These are phyloP conservation scores for Jackrogersella multiformis DNA, from an alignment of 495 filamentous ascomycete genomes.

Conservation along the genomic window DNA sequence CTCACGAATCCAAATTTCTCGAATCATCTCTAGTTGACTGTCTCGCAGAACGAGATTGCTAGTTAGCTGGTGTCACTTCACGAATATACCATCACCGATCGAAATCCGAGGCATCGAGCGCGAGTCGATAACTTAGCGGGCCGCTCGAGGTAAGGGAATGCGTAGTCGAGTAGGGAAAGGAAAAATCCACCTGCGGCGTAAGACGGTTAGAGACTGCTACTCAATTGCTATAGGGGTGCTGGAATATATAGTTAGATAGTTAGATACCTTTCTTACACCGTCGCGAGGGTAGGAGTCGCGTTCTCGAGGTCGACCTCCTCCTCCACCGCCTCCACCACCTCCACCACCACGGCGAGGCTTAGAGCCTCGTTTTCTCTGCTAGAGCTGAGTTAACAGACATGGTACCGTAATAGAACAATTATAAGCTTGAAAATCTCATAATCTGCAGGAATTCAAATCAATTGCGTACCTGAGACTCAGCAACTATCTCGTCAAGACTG, in stretches of 20 bases:
- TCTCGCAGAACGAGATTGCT: slow-evolving; percentile 60
- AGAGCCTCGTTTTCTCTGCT: slow-evolving; percentile 44
- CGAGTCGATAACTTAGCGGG: slow-evolving; percentile 38
- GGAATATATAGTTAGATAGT: slow-evolving; percentile 5
- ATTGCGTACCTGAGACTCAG: slow-evolving; percentile 75
- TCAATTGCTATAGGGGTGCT: neutral
- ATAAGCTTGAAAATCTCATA: neutral
- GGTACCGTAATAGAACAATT: neutral
- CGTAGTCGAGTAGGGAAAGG: slow-evolving; percentile 45
- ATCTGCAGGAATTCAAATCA: neutral
- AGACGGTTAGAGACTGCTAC: slow-evolving; percentile 3
- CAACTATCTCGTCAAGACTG: slow-evolving; percentile 85
- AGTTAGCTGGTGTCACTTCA: slow-evolving; percentile 66
- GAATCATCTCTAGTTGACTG: slow-evolving; percentile 66
- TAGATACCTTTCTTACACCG: slow-evolving; percentile 79
- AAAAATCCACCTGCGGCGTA: slow-evolving; percentile 45
- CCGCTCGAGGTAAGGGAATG: slow-evolving; percentile 35
- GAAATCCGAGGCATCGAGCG: slow-evolving; percentile 49
- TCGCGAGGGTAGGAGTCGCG: slow-evolving; percentile 70
- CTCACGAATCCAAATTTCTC: slow-evolving; percentile 66
- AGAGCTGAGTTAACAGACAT: slow-evolving; percentile 25
- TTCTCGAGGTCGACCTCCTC: slow-evolving; percentile 65
- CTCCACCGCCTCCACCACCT: slow-evolving; percentile 16
- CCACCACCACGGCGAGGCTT: slow-evolving; percentile 43
- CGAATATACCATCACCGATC: slow-evolving; percentile 56